Percentiles rank a stretch among this genome's conserved stretches.
These are phyloP conservation scores for Phytopythium vexans DNA, from an alignment of 352 stramenopile genomes.

Conservation along the genomic window DNA sequence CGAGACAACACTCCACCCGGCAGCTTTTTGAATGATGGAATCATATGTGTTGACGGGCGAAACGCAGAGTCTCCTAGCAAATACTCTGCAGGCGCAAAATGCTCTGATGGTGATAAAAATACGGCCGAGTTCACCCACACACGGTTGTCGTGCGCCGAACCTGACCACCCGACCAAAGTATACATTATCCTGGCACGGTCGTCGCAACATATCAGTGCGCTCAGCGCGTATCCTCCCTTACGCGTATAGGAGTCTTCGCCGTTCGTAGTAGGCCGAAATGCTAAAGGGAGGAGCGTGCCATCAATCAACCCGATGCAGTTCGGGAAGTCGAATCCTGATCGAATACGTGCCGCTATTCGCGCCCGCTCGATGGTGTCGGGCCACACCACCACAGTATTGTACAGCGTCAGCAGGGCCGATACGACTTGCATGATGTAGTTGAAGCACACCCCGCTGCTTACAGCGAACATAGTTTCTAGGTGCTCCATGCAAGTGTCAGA, in stretches of 20 bases:
- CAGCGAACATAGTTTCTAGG: neutral
- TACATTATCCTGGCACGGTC: constrained; percentile 1
- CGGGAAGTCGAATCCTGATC: neutral
- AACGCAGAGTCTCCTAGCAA: constrained; percentile 12
- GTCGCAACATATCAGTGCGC: constrained; percentile 5
- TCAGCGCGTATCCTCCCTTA: constrained; percentile 6
- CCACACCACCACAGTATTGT: constrained; percentile 3
- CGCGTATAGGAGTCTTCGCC: constrained; percentile 6
- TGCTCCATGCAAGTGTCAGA: neutral
- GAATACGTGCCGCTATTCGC: constrained; percentile 3
- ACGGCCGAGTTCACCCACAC: constrained; percentile 6
- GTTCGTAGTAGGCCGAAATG: neutral
- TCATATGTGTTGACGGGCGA: constrained; percentile 1
- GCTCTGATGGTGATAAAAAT: constrained; percentile 2
- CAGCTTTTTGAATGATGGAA: constrained; percentile 20
- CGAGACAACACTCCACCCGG: constrained; percentile 3
- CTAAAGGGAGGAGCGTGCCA: constrained; percentile 5
- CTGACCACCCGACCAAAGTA: constrained; percentile 3
- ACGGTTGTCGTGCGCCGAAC: constrained; percentile 6
- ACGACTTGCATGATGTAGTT: constrained; percentile 1
- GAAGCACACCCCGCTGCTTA: neutral
- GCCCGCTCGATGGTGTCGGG: neutral
- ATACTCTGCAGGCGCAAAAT: constrained; percentile 9
- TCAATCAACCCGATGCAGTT: constrained; percentile 8
- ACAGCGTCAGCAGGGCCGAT: neutral